These are phyloP conservation scores for Quaeritorhiza haematococci DNA, from an alignment of 371 early-diverging fungal species.

Conservation along the genomic window DNA sequence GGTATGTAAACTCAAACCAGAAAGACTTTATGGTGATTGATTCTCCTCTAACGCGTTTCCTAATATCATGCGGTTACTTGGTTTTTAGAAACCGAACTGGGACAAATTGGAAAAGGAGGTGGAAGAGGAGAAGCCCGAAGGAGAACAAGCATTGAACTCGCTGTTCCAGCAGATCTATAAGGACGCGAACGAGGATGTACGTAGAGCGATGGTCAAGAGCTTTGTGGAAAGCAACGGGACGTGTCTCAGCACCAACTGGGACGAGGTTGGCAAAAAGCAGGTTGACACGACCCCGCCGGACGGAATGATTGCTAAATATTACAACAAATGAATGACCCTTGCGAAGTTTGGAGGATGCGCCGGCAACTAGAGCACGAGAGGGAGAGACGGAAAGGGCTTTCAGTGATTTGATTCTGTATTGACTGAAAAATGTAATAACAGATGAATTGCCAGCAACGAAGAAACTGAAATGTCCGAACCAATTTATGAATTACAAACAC, in stretches of 20 bases:
- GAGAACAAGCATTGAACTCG: slow-evolving; percentile 80
- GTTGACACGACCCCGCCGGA: slow-evolving; percentile 88
- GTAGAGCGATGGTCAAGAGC: slow-evolving; percentile 97
- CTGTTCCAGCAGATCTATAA: slow-evolving; percentile 89
- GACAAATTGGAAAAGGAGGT: slow-evolving; percentile 53
- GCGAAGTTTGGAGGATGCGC: neutral
- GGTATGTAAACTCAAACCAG: too few relatives aligned
- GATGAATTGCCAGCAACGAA: too few relatives aligned
- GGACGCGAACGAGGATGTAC: slow-evolving; percentile 86
- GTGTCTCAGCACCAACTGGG: slow-evolving; percentile 94
- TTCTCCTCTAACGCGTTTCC: neutral
- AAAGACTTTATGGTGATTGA: neutral
- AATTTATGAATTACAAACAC: too few relatives aligned
- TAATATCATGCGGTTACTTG: neutral
- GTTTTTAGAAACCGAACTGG: slow-evolving; percentile 65
- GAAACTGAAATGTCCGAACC: too few relatives aligned
- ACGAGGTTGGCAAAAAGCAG: slow-evolving; percentile 74
- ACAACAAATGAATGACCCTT: slow-evolving; percentile 12
- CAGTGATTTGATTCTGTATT: too few relatives aligned
- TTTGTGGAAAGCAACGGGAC: slow-evolving; percentile 95
- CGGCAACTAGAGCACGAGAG: neutral
- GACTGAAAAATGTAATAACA: too few relatives aligned
- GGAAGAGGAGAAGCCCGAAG: slow-evolving; percentile 76
- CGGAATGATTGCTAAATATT: slow-evolving; percentile 81
- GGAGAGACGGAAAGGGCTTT: neutral